A percentile compares a stretch with the other conserved stretches of the same genome.
Conservation (phyloP, 306 rosid genomes). For the Rubus parviflorus region DNA sequence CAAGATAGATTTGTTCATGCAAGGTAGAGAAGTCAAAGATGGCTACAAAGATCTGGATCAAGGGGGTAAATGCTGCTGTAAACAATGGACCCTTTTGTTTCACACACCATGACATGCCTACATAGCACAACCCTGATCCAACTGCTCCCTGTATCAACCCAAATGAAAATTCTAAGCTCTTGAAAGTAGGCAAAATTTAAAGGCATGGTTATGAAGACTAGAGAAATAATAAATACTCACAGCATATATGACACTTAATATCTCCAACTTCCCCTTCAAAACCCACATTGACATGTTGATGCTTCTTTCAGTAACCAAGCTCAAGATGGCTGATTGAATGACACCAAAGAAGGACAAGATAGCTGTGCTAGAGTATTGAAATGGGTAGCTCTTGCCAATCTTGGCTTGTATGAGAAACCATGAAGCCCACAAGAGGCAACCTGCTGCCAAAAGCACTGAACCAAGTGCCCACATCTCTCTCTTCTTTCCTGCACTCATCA, state of each 20-base stretch:
- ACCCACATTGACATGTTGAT: constrained; percentile 51
- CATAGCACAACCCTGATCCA: constrained; percentile 90
- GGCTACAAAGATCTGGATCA: constrained; percentile 67
- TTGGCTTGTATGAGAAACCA: constrained; percentile 87
- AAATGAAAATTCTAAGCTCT: not conserved
- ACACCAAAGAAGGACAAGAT: constrained; percentile 66
- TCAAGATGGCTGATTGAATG: constrained; percentile 61
- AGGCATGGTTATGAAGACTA: not conserved
- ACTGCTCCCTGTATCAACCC: constrained; percentile 61
- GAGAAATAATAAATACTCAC: constrained; percentile 42
- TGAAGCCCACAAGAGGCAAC: constrained; percentile 76
- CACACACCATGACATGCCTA: constrained; percentile 95
- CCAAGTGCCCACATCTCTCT: constrained; percentile 60
- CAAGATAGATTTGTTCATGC: constrained; percentile 72
- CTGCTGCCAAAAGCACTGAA: constrained; percentile 51
- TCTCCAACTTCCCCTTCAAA: constrained; percentile 60
- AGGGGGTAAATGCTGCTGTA: constrained; percentile 77
- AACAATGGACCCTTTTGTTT: constrained; percentile 81
- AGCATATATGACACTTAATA: constrained; percentile 53
- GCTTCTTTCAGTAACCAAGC: constrained; percentile 49
- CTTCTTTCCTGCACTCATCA: constrained; percentile 19
- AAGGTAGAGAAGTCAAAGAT: constrained; percentile 57
- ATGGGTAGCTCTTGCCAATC: constrained; percentile 62
- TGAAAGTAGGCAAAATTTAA: not conserved
- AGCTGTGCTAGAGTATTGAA: constrained; percentile 80